Evolutionary conservation across 352 stramenopile species (phyloP).

Genomic region (Phytophthora niederhauseri): DNA sequence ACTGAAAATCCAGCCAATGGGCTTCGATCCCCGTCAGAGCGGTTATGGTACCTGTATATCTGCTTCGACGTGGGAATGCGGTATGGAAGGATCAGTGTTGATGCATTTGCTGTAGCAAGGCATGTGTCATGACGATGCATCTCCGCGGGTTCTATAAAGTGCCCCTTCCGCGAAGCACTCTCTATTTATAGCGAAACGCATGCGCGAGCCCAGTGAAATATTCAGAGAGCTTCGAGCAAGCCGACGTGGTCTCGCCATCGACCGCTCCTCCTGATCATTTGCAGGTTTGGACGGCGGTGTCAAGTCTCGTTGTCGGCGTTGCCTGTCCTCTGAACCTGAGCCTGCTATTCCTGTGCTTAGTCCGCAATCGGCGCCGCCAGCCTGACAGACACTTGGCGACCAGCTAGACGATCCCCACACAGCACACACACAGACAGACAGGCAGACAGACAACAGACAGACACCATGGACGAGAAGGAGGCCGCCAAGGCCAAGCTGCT

Average conservation of each 20-base stretch:
- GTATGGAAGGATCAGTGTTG: not conserved
- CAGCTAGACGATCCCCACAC: not conserved
- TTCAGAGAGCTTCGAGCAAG: constrained; percentile 18
- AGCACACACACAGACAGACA: not conserved
- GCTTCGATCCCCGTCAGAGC: not conserved
- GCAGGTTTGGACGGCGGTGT: constrained; percentile 9
- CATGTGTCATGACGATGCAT: not conserved
- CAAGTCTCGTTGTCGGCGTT: constrained; percentile 3
- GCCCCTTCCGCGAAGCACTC: constrained; percentile 8
- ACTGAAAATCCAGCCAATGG: not conserved
- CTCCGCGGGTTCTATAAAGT: not conserved
- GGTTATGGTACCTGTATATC: not conserved
- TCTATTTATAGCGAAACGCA: constrained; percentile 28
- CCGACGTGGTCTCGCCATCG: constrained; percentile 16
- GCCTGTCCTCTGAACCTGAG: constrained; percentile 28
- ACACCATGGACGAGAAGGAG: constrained; percentile 53
- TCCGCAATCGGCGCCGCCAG: constrained; percentile 19
- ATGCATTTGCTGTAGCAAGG: not conserved
- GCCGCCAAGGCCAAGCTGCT: constrained; percentile 67
- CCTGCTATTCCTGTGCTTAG: constrained; percentile 22
- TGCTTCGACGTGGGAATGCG: not conserved
- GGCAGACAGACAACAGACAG: too few relatives aligned
- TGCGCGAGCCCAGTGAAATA: constrained; percentile 24
- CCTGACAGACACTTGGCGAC: constrained; percentile 18
- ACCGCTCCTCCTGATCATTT: constrained; percentile 26